Base-by-base conservation (phyloP, 2,329 filamentous ascomycete genomes). In the Sporothrix brunneoviolacea region DNA sequence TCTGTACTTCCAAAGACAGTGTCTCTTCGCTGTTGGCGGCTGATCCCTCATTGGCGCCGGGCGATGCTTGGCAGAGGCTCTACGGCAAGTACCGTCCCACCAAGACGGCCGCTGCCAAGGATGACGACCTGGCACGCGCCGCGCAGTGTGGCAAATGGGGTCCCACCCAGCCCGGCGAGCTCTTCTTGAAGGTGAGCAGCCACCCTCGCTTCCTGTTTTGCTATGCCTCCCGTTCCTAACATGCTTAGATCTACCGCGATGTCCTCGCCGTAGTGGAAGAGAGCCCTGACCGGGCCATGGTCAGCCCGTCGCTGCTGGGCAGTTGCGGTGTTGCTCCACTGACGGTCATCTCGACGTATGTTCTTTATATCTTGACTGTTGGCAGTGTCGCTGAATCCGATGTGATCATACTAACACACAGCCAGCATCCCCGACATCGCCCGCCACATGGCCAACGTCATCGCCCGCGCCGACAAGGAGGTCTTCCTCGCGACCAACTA, bases 401-500 rank as follows among this genome's bases (percentile, higher is more conserved):
- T 21, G 18, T 21, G 7, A 9, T 35, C 7, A 4, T 33, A 42
- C 24, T 43, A 42, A 45, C 10, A 37, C n/a, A 16, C 2, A 10
- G 3, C 8, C 36, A 72, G 73, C 1, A 68, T 87, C 19, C 81
- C 83, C 0, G 86, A 91, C 61, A 79, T 90, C 24, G 80, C 79
- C 54, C 75, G 84, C 1, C 86, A 91, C 63, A 85, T 88, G 68
- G 80, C 84, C 1, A 90, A 91, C 57, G 70, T 88, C 18, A 91
- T 91, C 30, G 85, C 77, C 3, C 74, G 82, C 4, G 87, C 87
- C 0, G 75, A 88, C 59, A 76, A 76, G 30, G 87, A 91, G 59
- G 80, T 91, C 0, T 81, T 86, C 50, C 69, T 91, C 9, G 82
- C 82, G 0, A 91, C 87, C 0, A 89, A 88, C 58, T 88, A 81